phyloP scores from a whole-genome alignment of 345 rosid species.

The Melaleuca alternifolia region DNA sequence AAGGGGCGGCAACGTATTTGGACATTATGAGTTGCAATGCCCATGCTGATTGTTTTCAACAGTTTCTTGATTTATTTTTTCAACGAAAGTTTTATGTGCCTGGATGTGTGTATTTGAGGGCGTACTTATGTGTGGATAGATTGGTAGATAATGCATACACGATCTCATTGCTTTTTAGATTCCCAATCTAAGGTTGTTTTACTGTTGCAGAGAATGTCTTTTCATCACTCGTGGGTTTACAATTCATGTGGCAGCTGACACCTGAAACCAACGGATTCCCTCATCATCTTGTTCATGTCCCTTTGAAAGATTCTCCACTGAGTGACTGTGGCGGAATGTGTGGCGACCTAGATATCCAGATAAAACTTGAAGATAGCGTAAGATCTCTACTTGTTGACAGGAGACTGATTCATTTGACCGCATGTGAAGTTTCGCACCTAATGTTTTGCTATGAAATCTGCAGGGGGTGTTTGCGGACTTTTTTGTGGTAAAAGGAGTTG shows the following conservation, averaged over 20 bases:
- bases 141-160: not conserved
- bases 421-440: not conserved
- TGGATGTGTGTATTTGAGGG: not conserved
- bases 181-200: not conserved
- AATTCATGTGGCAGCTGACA: conserved; percentile 73
- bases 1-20: too few species aligned
- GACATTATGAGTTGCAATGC: too few species aligned
- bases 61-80: not conserved
- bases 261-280: conserved; percentile 44
- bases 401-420: not conserved
- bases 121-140: not conserved
- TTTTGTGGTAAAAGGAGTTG: conserved; percentile 71
- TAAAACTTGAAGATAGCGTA: conserved; percentile 79
- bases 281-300: conserved; percentile 88
- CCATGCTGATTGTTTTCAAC: too few species aligned
- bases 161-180: not conserved
- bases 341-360: conserved; percentile 77
- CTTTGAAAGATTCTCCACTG: conserved; percentile 85
- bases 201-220: conserved; percentile 65
- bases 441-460: conserved; percentile 7
- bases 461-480: conserved; percentile 90
- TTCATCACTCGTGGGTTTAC: conserved; percentile 88
- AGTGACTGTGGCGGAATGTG: conserved; percentile 89
- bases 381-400: conserved; percentile 1
- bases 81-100: not conserved